Base-by-base conservation (phyloP, 2,329 filamentous ascomycete genomes). In the Pseudopyrenochaeta lycopersici region DNA sequence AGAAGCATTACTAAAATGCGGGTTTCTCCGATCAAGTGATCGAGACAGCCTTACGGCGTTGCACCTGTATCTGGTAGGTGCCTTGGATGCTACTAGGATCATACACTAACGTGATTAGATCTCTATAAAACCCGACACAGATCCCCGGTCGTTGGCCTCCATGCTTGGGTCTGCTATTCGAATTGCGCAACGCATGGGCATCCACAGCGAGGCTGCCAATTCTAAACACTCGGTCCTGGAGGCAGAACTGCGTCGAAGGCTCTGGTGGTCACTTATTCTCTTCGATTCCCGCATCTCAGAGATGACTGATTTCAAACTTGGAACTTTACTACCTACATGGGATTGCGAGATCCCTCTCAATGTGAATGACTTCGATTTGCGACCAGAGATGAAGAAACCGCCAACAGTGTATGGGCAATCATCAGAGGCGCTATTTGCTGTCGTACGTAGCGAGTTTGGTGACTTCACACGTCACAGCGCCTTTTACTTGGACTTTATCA, bases 181-280 rank as follows among this genome's bases (percentile, higher is more conserved):
- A 10, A 82, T 88, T 43, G 85, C 82, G 1, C 84, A 86, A 54
- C 82, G 84, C 2, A 81, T 88, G 68, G 85, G 85, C 1, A 76
- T 89, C 1, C 84, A 88, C 58, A 80, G 82, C 7, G 87, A 90
- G 82, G 62, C 80, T 73, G 63, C 72, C 14, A 67, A 69, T 17
- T 67, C 84, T 4, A 80, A 82, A 18, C 64, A 88, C 3, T 77
- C 78, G 1, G 77, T 81, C 0, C 87, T 85, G 51, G 82, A 88
- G 58, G 81, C 81, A 3, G 84, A 88, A 68, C 80, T 88, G 77
- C 81, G 86, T 14, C 80, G 86, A 7, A 80, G 87, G 2, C 67
- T 89, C 0, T 89, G 86, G 83, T 85, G 84, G 77, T 83, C 87
- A 49, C 78, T 89, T 10, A 71, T 86, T 11, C 77, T 85, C 1